These are phyloP conservation scores for Saccharomyces paradoxus DNA, from an alignment of 805 yeast genomes.

Conservation along the genomic window DNA sequence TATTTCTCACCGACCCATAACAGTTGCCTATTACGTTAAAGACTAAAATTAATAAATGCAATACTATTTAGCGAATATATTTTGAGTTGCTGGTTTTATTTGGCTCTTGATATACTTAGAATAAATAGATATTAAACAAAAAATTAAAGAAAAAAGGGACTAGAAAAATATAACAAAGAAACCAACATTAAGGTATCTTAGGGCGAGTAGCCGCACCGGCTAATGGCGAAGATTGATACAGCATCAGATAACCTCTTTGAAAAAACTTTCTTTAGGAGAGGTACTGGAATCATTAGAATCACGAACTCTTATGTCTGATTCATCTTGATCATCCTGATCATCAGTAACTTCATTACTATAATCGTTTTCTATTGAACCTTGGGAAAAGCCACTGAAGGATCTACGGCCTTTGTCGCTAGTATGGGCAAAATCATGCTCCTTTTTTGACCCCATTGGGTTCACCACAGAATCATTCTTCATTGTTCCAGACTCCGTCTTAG, in stretches of 20 bases:
- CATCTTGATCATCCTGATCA: not conserved
- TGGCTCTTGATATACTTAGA: too few relatives aligned
- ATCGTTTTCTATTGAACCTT: conserved; percentile 7
- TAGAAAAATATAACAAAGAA: not conserved
- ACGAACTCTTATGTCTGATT: not conserved
- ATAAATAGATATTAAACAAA: not conserved
- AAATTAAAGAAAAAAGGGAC: not conserved
- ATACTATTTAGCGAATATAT: too few relatives aligned
- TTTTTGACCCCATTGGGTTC: not conserved
- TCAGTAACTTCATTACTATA: not conserved
- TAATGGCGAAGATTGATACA: not conserved
- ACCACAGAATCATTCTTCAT: not conserved
- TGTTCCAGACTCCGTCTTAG: not conserved
- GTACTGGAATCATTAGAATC: not conserved
- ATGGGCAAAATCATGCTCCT: conserved; percentile 4
- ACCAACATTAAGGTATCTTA: not conserved
- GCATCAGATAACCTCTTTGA: not conserved
- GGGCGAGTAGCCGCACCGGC: not conserved
- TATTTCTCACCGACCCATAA: not conserved
- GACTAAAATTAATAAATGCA: too few relatives aligned
- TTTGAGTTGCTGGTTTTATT: too few relatives aligned
- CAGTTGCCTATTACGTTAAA: too few relatives aligned
- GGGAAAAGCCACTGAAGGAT: conserved; percentile 14
- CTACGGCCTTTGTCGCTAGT: not conserved
- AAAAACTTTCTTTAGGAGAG: not conserved